phyloP scores from a whole-genome alignment of 2,329 filamentous ascomycete species.

The Colletotrichum sansevieriae region DNA sequence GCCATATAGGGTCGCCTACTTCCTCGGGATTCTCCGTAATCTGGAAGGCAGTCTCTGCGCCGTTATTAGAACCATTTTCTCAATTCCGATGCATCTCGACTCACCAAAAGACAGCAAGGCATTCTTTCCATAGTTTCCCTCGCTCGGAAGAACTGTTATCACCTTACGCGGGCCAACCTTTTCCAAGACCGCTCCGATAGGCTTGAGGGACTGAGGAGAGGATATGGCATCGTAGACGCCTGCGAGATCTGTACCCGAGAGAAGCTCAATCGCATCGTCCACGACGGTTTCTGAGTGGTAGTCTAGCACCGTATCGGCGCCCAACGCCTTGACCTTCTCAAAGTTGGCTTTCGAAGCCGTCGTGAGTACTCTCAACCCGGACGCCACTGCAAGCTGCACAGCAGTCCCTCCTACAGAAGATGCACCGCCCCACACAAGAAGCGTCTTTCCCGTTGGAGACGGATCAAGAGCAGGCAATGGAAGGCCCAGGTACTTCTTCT shows the following conservation, averaged over 20 bases:
- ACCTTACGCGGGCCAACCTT: slow-evolving; percentile 1
- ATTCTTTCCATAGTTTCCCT: slow-evolving; percentile 20
- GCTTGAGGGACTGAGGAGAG: background rate
- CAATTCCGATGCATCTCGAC: fast-evolving
- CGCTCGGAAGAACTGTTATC: background rate
- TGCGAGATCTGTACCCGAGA: background rate
- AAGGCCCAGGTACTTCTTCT: slow-evolving; percentile 41
- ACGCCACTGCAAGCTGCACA: slow-evolving; percentile 58
- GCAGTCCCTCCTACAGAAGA: slow-evolving; percentile 59
- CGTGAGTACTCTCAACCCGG: slow-evolving; percentile 59
- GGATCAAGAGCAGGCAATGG: slow-evolving; percentile 19
- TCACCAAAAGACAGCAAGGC: background rate
- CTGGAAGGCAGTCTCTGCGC: background rate
- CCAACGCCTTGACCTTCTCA: slow-evolving; percentile 55
- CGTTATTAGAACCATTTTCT: background rate
- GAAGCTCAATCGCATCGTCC: slow-evolving; percentile 35
- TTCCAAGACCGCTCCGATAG: slow-evolving; percentile 16
- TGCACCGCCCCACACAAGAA: slow-evolving; percentile 61
- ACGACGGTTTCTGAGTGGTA: slow-evolving; percentile 52
- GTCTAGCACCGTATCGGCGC: slow-evolving; percentile 59
- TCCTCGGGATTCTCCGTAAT: background rate
- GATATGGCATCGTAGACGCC: slow-evolving; percentile 24
- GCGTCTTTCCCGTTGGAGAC: slow-evolving; percentile 40
- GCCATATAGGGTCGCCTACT: background rate
- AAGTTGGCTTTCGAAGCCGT: slow-evolving; percentile 58